Conservation (phyloP, 164 flowering plant genomes). For the Warburgia ugandensis region DNA sequence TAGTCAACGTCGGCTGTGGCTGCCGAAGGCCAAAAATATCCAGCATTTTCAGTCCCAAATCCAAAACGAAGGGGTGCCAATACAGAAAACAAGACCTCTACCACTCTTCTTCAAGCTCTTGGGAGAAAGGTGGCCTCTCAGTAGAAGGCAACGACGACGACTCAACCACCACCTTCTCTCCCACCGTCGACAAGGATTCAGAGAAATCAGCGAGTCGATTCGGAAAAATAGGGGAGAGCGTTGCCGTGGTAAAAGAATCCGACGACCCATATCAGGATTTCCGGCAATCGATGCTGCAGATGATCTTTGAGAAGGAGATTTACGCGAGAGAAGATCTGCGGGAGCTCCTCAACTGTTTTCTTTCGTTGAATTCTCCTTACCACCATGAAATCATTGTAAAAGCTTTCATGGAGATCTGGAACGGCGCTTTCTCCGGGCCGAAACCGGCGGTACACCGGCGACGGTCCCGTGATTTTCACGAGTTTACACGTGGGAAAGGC, state of each 20-base stretch:
- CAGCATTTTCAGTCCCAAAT: conserved; percentile 37
- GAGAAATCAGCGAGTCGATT: conserved; percentile 16
- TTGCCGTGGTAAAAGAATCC: conserved; percentile 62
- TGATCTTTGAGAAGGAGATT: conserved; percentile 61
- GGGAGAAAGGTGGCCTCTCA: conserved; percentile 9
- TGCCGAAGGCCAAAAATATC: conserved; percentile 51
- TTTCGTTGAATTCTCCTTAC: conserved; percentile 48
- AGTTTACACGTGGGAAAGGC: conserved; percentile 8
- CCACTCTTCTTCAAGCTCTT: conserved; percentile 21
- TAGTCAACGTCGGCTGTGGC: conserved; percentile 52
- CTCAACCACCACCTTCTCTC: conserved; percentile 5
- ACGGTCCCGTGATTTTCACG: conserved; percentile 20
- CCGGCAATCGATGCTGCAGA: conserved; percentile 62
- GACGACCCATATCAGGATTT: conserved; percentile 63
- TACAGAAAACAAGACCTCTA: conserved; percentile 4
- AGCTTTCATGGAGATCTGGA: conserved; percentile 61
- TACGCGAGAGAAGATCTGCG: conserved; percentile 40
- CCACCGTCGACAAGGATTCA: conserved; percentile 4
- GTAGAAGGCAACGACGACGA: conserved; percentile 7
- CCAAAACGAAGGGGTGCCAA: conserved; percentile 15
- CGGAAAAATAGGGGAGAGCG: conserved; percentile 32
- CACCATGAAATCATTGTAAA: conserved; percentile 45
- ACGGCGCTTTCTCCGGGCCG: conserved; percentile 29
- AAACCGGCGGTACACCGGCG: conserved; percentile 3
- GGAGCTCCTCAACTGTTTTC: conserved; percentile 55